Percentiles rank a stretch among this genome's conserved stretches.
Conservation (phyloP, 2,329 filamentous ascomycete species). For the Diplodia mutila region DNA sequence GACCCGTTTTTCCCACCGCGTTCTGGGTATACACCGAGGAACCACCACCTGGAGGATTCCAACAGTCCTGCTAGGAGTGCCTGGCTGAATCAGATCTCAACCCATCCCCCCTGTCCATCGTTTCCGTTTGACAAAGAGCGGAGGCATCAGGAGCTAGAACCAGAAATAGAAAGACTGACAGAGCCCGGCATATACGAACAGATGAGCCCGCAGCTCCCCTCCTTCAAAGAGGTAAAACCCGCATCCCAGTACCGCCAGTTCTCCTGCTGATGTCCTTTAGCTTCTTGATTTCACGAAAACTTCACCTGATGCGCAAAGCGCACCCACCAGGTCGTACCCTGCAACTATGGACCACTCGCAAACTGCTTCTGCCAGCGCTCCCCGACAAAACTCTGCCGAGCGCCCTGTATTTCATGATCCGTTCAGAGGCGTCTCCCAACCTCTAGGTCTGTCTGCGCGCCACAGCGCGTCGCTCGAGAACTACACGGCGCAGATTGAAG, state of each 20-base stretch:
- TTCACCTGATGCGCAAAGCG: background rate
- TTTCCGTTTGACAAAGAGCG: too few relatives aligned
- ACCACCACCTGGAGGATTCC: too few relatives aligned
- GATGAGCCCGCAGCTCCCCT: background rate
- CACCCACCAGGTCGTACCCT: background rate
- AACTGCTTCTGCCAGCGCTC: background rate
- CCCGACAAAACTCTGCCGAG: slow-evolving; percentile 4
- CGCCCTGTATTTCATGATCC: background rate
- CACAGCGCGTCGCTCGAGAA: background rate
- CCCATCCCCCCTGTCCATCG: background rate
- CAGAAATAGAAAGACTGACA: background rate
- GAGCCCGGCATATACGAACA: background rate
- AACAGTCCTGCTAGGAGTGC: too few relatives aligned
- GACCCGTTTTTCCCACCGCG: too few relatives aligned
- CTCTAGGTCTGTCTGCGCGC: slow-evolving; percentile 19
- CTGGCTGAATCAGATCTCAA: background rate
- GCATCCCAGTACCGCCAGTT: too few relatives aligned
- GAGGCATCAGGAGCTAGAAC: too few relatives aligned
- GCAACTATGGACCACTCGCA: background rate
- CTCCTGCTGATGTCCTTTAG: background rate
- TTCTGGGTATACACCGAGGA: too few relatives aligned
- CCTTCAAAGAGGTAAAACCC: background rate
- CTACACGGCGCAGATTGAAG: background rate
- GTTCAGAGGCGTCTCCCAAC: slow-evolving; percentile 19
- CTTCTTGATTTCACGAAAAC: background rate